Evolutionary conservation across 2,329 filamentous ascomycete species (phyloP).

Genomic region (Sclerotinia sclerotiorum): DNA sequence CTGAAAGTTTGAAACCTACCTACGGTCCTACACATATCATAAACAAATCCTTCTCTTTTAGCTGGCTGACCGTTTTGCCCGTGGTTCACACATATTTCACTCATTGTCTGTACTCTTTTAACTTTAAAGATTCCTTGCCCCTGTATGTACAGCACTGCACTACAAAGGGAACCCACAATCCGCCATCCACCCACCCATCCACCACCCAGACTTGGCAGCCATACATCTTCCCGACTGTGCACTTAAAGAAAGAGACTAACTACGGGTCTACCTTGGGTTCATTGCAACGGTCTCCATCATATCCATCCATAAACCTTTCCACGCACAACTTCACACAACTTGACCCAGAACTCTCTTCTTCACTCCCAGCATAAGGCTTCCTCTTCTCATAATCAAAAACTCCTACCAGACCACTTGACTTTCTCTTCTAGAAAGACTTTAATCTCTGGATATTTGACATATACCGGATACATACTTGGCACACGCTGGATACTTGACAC

Average conservation of each 20-base stretch:
- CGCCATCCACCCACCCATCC: conserved; percentile 6
- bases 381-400: background rate
- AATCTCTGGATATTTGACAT: background rate
- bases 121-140: conserved; percentile 4
- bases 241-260: background rate
- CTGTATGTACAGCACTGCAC: conserved; percentile 6
- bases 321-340: background rate
- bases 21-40: background rate
- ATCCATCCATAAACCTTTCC: background rate
- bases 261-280: background rate
- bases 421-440: background rate
- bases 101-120: background rate
- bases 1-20: background rate
- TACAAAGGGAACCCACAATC: conserved; percentile 17
- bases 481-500: background rate
- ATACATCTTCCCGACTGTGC: conserved; percentile 17
- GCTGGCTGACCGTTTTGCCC: conserved; percentile 3
- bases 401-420: background rate
- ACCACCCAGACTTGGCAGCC: conserved; percentile 2
- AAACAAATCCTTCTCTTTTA: background rate
- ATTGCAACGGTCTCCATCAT: background rate
- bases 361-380: background rate
- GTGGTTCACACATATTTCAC: background rate
- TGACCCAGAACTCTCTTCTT: no score
- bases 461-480: background rate